These are phyloP conservation scores for Scedosporium aurantiacum DNA, from an alignment of 2,329 filamentous ascomycete species.

Conservation along the genomic window DNA sequence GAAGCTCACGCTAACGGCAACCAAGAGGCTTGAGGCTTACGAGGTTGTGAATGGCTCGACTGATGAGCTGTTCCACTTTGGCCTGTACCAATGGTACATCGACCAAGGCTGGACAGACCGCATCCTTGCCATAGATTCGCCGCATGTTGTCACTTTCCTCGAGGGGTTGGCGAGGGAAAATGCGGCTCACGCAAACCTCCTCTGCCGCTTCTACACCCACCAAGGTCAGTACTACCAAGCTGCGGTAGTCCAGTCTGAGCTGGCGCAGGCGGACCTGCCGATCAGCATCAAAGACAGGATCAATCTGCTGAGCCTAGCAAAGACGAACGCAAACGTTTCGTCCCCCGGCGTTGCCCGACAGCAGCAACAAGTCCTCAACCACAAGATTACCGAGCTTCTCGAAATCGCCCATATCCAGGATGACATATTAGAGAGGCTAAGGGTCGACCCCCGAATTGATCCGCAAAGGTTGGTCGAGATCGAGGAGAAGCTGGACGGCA, in stretches of 20 bases:
- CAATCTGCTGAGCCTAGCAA: slow-evolving; percentile 78
- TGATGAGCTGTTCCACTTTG: slow-evolving; percentile 91
- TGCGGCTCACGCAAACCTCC: slow-evolving; percentile 71
- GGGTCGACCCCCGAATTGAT: slow-evolving; percentile 58
- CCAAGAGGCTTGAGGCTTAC: slow-evolving; percentile 79
- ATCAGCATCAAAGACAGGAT: slow-evolving; percentile 79
- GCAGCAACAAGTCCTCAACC: slow-evolving; percentile 72
- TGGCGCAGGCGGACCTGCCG: slow-evolving; percentile 72
- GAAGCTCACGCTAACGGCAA: slow-evolving; percentile 61
- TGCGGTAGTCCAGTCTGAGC: slow-evolving; percentile 70
- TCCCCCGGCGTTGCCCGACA: slow-evolving; percentile 68
- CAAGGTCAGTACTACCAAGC: slow-evolving; percentile 76
- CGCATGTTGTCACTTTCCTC: slow-evolving; percentile 78
- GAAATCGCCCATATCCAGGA: slow-evolving; percentile 94
- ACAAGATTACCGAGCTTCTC: slow-evolving; percentile 74
- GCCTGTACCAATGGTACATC: slow-evolving; percentile 97
- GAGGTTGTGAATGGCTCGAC: slow-evolving; percentile 76
- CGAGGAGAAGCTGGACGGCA: slow-evolving; percentile 59
- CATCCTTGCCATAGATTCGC: slow-evolving; percentile 72
- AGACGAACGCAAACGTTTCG: slow-evolving; percentile 81
- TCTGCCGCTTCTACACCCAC: slow-evolving; percentile 88
- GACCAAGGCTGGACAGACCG: slow-evolving; percentile 73
- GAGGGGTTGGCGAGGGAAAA: slow-evolving; percentile 62
- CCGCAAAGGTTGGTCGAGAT: slow-evolving; percentile 54
- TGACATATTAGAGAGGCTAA: slow-evolving; percentile 71